These are phyloP conservation scores for Trypanosoma lewisi DNA, from an alignment of 208 protist genomes.

Conservation along the genomic window DNA sequence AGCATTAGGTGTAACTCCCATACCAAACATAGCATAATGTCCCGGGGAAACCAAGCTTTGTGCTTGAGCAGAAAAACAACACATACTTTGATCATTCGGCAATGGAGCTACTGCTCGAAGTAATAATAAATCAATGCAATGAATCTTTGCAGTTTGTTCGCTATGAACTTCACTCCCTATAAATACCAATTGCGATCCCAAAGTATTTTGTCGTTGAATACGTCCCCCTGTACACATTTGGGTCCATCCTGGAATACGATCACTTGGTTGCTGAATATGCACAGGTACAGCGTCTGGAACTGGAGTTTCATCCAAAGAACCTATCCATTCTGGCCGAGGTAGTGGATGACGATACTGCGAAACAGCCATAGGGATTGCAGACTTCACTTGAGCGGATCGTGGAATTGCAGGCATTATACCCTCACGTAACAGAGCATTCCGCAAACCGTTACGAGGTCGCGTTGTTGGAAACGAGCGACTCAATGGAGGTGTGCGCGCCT, in stretches of 20 bases:
- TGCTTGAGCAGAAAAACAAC: constrained; percentile 26
- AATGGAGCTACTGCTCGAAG: constrained; percentile 26
- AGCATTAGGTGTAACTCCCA: constrained; percentile 21
- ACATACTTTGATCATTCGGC: constrained; percentile 9
- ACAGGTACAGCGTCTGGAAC: constrained; percentile 1
- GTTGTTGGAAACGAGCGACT: neutral
- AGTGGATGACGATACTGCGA: constrained; percentile 5
- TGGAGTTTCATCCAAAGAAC: constrained; percentile 12
- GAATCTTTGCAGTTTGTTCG: constrained; percentile 15
- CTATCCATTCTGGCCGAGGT: constrained; percentile 8
- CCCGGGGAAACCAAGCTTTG: constrained; percentile 27
- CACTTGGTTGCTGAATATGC: constrained; percentile 23
- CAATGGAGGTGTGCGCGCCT: neutral
- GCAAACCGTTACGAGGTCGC: constrained; percentile 17
- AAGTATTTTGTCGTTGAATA: constrained; percentile 30
- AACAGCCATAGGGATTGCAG: neutral
- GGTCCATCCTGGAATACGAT: constrained; percentile 30
- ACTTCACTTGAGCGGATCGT: constrained; percentile 2
- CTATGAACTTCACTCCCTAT: constrained; percentile 25
- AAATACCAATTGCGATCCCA: constrained; percentile 27
- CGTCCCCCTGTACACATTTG: constrained; percentile 27
- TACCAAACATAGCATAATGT: constrained; percentile 29
- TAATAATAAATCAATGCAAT: constrained; percentile 28
- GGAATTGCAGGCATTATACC: constrained; percentile 30
- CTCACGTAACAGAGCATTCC: constrained; percentile 27